Evolutionary conservation across 225 moss, liverwort and hornwort species (phyloP).

Genomic region (Antitrichia curtipendula): DNA sequence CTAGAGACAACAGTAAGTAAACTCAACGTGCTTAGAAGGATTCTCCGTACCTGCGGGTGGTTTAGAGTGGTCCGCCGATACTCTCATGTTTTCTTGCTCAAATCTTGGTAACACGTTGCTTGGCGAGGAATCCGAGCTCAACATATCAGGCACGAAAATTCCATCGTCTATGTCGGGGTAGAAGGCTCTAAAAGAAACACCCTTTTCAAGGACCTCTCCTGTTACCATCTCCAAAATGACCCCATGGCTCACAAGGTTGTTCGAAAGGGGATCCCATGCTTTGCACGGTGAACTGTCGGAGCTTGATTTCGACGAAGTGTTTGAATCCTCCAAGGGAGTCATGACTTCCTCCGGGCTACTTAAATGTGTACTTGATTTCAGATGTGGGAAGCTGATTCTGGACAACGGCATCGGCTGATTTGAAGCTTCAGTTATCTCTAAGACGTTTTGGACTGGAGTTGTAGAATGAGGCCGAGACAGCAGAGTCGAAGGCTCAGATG

Average conservation of each 20-base stretch:
- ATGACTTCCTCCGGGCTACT: conserved; percentile 25
- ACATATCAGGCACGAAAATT: not conserved
- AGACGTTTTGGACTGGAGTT: not conserved
- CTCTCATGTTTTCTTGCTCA: not conserved
- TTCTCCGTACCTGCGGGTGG: conserved; percentile 4
- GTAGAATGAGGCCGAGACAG: not conserved
- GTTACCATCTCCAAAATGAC: conserved; percentile 8
- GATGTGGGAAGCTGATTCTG: not conserved
- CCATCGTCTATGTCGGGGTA: conserved; percentile 14
- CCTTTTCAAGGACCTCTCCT: not conserved
- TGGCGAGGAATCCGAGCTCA: not conserved
- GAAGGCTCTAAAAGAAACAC: conserved; percentile 14
- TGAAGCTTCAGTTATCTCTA: not conserved
- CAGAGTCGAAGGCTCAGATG: not conserved
- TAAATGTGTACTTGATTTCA: not conserved
- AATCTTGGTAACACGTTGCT: not conserved
- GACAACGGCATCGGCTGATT: not conserved
- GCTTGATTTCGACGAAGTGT: conserved; percentile 18
- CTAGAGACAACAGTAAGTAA: no score
- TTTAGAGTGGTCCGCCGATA: not conserved
- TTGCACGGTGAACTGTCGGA: conserved; percentile 11
- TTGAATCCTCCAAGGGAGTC: conserved; percentile 11
- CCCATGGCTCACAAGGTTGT: not conserved
- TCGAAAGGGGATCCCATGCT: not conserved
- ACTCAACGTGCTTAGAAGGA: not conserved